phyloP scores from a whole-genome alignment of 139 green algal genomes.

The Desmodesmus armatus region DNA sequence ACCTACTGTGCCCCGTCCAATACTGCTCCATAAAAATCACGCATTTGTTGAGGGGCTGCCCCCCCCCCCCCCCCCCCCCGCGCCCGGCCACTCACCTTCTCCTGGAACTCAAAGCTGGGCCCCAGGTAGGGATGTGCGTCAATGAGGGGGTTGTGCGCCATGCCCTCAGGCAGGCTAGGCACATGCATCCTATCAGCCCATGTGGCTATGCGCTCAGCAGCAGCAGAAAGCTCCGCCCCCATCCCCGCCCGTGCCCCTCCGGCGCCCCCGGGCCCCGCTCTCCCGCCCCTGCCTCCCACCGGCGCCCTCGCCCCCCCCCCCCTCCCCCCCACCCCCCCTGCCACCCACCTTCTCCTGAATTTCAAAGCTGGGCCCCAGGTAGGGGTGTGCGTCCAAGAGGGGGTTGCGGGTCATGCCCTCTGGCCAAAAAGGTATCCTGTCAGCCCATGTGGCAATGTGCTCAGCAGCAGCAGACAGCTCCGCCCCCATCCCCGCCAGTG shows the following conservation, averaged over 20 bases:
- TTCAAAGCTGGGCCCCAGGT: conserved; percentile 60
- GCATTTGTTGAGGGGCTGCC: no score
- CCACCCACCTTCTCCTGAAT: conserved; percentile 42
- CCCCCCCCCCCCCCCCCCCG: no score
- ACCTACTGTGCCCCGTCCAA: no score
- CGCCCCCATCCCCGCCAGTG: no score
- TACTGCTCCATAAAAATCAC: no score
- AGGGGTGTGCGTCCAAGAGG: conserved; percentile 59
- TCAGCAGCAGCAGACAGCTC: conserved; percentile 45
- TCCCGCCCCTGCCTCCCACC: no score
- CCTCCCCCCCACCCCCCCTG: no score
- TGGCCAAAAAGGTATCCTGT: conserved; percentile 20
- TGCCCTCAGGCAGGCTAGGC: not conserved
- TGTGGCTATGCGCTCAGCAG: conserved; percentile 47
- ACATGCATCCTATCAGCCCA: conserved; percentile 51
- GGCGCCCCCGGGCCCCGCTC: no score
- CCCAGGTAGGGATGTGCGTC: conserved; percentile 62
- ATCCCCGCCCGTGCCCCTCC: no score
- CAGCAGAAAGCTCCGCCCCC: conserved; percentile 48
- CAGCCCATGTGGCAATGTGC: conserved; percentile 50
- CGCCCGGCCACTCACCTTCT: conserved; percentile 44
- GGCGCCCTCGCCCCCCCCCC: no score
- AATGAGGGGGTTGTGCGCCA: conserved; percentile 50
- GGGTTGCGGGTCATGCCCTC: conserved; percentile 26
- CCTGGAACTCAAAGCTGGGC: conserved; percentile 53